Conservation (phyloP, 2,329 filamentous ascomycete species). For the Fusarium buxicola region DNA sequence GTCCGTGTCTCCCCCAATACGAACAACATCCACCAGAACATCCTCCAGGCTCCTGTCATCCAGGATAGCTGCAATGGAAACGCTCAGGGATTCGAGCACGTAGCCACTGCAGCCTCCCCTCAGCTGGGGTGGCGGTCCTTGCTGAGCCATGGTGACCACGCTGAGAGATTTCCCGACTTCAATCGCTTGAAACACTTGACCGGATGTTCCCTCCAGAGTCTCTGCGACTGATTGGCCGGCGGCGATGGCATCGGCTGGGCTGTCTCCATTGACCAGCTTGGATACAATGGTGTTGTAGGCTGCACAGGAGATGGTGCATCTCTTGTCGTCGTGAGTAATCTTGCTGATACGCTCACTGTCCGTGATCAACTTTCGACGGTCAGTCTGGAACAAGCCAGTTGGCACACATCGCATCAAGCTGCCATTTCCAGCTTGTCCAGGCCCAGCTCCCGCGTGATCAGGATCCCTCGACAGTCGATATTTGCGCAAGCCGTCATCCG, state of each 20-base stretch:
- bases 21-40: slow-evolving; percentile 59
- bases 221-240: slow-evolving; percentile 41
- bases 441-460: slow-evolving; percentile 51
- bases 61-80: slow-evolving; percentile 57
- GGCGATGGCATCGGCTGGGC: slow-evolving; percentile 45
- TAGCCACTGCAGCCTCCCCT: slow-evolving; percentile 52
- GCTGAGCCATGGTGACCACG: slow-evolving; percentile 46
- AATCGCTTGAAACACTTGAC: slow-evolving; percentile 44
- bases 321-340: slow-evolving; percentile 54
- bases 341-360: slow-evolving; percentile 54
- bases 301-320: slow-evolving; percentile 53
- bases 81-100: slow-evolving; percentile 56
- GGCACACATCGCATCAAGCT: slow-evolving; percentile 62
- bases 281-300: slow-evolving; percentile 55
- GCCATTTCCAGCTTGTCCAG: slow-evolving; percentile 57
- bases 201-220: slow-evolving; percentile 37
- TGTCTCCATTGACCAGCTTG: slow-evolving; percentile 46
- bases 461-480: slow-evolving; percentile 43
- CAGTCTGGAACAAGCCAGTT: slow-evolving; percentile 54
- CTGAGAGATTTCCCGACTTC: slow-evolving; percentile 44
- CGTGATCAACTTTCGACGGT: slow-evolving; percentile 40
- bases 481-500: slow-evolving; percentile 47
- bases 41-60: slow-evolving; percentile 56
- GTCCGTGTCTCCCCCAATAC: slow-evolving; percentile 59
- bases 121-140: slow-evolving; percentile 47